phyloP scores from a whole-genome alignment of 73 alveolate species.

The Stentor coeruleus region DNA sequence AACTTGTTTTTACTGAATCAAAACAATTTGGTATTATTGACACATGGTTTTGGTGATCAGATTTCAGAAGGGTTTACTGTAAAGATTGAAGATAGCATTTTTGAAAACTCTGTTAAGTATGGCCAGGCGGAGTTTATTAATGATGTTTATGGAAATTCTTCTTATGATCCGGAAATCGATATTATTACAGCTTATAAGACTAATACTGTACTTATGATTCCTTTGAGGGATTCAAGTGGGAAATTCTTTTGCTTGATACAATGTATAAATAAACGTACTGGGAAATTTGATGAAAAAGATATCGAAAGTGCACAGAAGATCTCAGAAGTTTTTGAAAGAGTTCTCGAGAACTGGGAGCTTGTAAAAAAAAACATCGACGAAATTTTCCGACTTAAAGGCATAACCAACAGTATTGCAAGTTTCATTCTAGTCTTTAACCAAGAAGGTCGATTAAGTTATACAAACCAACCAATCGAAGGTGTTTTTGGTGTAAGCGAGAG shows the following conservation, averaged over 20 bases:
- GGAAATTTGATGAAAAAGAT: not conserved
- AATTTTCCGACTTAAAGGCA: not conserved
- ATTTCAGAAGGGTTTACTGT: no score
- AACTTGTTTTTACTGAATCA: not conserved
- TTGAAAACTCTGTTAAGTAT: not conserved
- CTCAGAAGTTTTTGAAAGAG: not conserved
- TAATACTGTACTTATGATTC: not conserved
- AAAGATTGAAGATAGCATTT: no score
- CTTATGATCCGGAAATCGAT: not conserved
- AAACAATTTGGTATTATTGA: not conserved
- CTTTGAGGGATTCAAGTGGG: not conserved
- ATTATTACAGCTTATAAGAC: not conserved
- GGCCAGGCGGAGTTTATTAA: not conserved
- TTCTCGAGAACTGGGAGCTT: constrained; percentile 20
- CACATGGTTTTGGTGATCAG: not conserved
- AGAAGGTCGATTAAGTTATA: not conserved
- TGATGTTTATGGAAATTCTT: not conserved
- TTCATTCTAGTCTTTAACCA: not conserved
- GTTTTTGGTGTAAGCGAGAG: not conserved
- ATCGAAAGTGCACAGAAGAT: not conserved
- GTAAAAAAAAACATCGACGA: not conserved
- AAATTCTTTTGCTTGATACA: not conserved
- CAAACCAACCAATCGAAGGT: not conserved
- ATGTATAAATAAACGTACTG: not conserved
- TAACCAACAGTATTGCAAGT: not conserved